A percentile compares a stretch with the other conserved stretches of the same genome.
These are phyloP conservation scores for Skeletonema grethae DNA, from an alignment of 108 stramenopile species.

Conservation along the genomic window DNA sequence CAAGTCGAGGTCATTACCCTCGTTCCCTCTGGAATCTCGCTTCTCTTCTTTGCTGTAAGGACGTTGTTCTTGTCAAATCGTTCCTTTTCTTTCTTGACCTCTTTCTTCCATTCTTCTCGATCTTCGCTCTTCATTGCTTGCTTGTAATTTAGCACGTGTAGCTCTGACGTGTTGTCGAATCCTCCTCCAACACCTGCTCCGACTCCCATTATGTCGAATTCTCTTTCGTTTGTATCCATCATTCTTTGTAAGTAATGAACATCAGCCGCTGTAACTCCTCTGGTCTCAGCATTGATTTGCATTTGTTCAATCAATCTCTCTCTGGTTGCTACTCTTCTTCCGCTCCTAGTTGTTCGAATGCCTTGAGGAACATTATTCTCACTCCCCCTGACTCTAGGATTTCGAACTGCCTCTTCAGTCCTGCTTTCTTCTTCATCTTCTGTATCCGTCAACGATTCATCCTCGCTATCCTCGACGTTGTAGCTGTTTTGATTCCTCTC, in stretches of 20 bases:
- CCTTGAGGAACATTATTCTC: too few species aligned
- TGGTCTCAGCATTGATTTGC: not conserved
- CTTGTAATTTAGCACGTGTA: conserved; percentile 39
- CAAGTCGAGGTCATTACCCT: conserved; percentile 11
- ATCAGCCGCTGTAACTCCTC: not conserved
- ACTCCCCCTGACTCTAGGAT: too few species aligned
- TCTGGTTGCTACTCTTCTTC: not conserved
- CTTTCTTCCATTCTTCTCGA: conserved; percentile 15
- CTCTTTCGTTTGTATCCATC: not conserved
- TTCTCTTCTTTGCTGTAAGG: not conserved
- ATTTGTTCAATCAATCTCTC: not conserved
- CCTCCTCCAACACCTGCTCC: conserved; percentile 21
- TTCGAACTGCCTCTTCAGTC: too few species aligned
- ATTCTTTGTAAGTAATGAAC: not conserved
- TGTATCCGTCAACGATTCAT: too few species aligned
- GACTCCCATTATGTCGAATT: not conserved
- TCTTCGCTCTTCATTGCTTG: conserved; percentile 25
- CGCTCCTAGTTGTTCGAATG: too few species aligned
- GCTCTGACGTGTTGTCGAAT: conserved; percentile 26
- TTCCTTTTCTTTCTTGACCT: conserved; percentile 27
- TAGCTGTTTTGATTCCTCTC: too few species aligned
- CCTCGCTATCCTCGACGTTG: too few species aligned
- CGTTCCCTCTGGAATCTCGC: conserved; percentile 1
- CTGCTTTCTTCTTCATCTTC: too few species aligned
- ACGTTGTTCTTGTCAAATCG: conserved; percentile 6